Base-by-base conservation (phyloP, 2,329 filamentous ascomycete genomes). In the Cercospora sp. region DNA sequence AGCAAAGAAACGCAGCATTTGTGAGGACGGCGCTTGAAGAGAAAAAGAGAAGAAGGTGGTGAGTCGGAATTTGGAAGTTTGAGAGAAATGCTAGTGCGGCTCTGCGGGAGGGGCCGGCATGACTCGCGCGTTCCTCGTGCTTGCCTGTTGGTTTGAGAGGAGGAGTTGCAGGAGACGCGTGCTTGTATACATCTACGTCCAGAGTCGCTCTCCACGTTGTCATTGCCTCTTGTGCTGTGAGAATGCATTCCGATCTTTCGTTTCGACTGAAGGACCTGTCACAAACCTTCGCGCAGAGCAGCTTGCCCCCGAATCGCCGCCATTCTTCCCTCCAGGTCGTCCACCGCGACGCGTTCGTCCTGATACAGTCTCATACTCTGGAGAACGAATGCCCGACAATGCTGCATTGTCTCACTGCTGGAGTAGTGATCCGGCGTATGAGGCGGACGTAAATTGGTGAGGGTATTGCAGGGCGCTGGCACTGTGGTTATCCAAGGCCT, bases 1-100 rank as follows among this genome's bases (percentile, higher is more conserved):
- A 90, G 91, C 91, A 94, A 93, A 92, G 91, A 94, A 94, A 94
- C 91, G 91, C 91, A 91, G 91, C 92, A 87, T 92, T 94, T 90
- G 88, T 86, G 87, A 90, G 91, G 91, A 89, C 89, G 90, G 87
- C 89, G 88, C 89, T 91, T 90, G 79, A 79, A 77, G 81, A 81
- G 64, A 73, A 73, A 67, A 78, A 77, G 68, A n/a, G 66, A 60
- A 39, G 59, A 31, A 59, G 28, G 57, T 36, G 48, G 64, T 66
- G 51, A 66, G 64, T 64, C 64, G 62, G 23, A 64, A 28, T 20
- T 64, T 55, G 48, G n/a, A 53, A 53, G 20, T 63, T 63, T 63
- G 63, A 23, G n/a, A 18, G 36, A 55, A 33, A 65, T 60, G 20
- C 39, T 39, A 61, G 57, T 33, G 63, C 28, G 57, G 36, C 36